Evolutionary conservation across 345 rosid genomes (phyloP).

Genomic region (Theobroma cacao): DNA sequence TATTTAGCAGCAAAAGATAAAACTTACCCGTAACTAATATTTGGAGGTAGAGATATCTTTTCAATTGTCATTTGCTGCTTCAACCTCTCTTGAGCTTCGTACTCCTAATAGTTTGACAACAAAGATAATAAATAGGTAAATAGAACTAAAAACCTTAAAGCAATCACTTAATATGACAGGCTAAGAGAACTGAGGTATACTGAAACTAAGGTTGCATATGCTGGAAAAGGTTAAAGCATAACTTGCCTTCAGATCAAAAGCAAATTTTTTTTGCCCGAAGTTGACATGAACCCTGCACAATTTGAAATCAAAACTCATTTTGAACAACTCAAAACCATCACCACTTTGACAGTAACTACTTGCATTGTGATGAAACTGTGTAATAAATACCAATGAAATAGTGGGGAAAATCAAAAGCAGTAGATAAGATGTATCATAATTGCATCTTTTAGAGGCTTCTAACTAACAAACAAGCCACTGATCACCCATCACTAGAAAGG

Average conservation of each 20-base stretch:
- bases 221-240: neutral
- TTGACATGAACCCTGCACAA: constrained; percentile 81
- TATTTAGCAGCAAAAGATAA: neutral
- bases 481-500: neutral
- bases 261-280: constrained; percentile 78
- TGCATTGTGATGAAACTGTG: neutral
- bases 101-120: constrained; percentile 43
- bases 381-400: neutral
- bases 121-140: neutral
- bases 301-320: constrained; percentile 11
- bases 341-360: neutral
- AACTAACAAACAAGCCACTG: neutral
- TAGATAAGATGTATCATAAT: neutral
- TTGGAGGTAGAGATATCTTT: constrained; percentile 56
- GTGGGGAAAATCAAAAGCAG: neutral
- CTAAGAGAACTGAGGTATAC: neutral
- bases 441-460: neutral
- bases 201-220: neutral
- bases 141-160: neutral
- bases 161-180: neutral
- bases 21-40: constrained; percentile 70
- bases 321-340: constrained; percentile 2
- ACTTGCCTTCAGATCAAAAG: constrained; percentile 79
- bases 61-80: constrained; percentile 65
- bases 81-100: constrained; percentile 74